Evolutionary conservation across 768 basidiomycete genomes (phyloP).

Genomic region (Kwoniella heveanensis): DNA sequence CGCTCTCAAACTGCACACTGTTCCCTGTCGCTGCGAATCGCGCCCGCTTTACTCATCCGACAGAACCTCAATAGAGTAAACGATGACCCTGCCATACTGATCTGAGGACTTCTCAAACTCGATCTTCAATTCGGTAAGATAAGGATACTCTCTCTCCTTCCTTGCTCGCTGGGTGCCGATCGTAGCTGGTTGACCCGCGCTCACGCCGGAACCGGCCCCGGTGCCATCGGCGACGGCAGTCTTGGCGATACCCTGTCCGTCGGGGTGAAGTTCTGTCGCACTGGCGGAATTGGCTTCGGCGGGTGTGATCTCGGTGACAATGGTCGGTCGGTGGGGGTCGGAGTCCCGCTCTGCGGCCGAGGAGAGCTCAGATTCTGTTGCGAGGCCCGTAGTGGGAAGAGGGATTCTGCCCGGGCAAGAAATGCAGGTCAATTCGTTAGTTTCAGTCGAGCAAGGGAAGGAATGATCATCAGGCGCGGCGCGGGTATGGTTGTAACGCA

Average conservation of each 20-base stretch:
- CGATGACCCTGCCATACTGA: conserved; percentile 48
- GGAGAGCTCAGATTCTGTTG: neutral
- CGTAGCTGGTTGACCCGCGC: neutral
- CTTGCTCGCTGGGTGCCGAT: neutral
- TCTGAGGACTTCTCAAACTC: conserved; percentile 55
- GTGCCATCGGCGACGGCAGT: neutral
- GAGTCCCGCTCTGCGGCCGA: conserved; percentile 8
- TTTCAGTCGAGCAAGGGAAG: no score
- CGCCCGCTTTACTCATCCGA: neutral
- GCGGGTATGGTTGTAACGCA: no score
- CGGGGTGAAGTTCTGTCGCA: conserved; percentile 14
- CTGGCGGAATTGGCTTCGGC: conserved; percentile 13
- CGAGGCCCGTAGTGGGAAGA: conserved; percentile 15
- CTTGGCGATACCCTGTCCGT: conserved; percentile 18
- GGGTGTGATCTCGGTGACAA: conserved; percentile 15
- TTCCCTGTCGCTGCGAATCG: no score
- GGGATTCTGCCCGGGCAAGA: conserved; percentile 14
- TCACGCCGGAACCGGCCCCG: neutral
- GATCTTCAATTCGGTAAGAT: conserved; percentile 49
- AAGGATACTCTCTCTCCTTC: conserved; percentile 9
- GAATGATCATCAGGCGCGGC: no score
- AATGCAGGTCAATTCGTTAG: neutral
- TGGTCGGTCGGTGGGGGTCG: conserved; percentile 5
- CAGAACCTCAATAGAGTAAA: conserved; percentile 51
- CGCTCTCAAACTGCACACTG: no score